These are phyloP conservation scores for Spathaspora boniae DNA, from an alignment of 805 yeast species.

Conservation along the genomic window DNA sequence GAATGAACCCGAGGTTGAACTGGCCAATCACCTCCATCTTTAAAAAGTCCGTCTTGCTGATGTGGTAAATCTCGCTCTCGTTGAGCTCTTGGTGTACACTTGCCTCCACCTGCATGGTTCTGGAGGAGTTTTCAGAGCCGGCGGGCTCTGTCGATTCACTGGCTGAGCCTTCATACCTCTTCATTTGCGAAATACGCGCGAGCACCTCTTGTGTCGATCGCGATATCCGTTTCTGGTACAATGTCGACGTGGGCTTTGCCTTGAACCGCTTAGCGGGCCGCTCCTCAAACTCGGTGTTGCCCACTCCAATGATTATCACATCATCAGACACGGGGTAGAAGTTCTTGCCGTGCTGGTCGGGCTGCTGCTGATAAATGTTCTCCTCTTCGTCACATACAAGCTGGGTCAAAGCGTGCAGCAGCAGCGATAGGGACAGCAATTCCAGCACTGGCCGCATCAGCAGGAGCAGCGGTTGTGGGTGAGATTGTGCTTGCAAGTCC, in stretches of 20 bases:
- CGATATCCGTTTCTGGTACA: neutral
- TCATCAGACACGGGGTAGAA: constrained; percentile 11
- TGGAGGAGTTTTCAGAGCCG: too few relatives aligned
- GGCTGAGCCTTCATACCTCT: neutral
- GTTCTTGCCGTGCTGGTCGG: constrained; percentile 12
- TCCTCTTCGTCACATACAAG: neutral
- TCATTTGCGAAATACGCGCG: too few relatives aligned
- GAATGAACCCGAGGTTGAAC: constrained; percentile 91
- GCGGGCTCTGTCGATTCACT: too few relatives aligned
- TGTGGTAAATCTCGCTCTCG: constrained; percentile 51
- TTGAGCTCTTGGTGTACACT: constrained; percentile 19
- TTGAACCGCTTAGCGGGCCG: constrained; percentile 7
- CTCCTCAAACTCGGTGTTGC: constrained; percentile 5
- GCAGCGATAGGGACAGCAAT: too few relatives aligned
- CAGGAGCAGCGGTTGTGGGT: too few relatives aligned
- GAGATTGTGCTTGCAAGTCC: too few relatives aligned
- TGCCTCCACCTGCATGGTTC: neutral
- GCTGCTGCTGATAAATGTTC: neutral
- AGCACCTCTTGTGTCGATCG: neutral
- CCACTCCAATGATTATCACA: constrained; percentile 7
- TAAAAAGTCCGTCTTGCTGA: constrained; percentile 68
- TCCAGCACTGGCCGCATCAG: too few relatives aligned
- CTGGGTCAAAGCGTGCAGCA: neutral
- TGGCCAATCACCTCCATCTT: constrained; percentile 86
- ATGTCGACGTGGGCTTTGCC: neutral